Percentiles rank a stretch among this genome's conserved stretches.
Evolutionary conservation across 305 asterid species (phyloP).

Genomic region (Fraxinus latifolia): DNA sequence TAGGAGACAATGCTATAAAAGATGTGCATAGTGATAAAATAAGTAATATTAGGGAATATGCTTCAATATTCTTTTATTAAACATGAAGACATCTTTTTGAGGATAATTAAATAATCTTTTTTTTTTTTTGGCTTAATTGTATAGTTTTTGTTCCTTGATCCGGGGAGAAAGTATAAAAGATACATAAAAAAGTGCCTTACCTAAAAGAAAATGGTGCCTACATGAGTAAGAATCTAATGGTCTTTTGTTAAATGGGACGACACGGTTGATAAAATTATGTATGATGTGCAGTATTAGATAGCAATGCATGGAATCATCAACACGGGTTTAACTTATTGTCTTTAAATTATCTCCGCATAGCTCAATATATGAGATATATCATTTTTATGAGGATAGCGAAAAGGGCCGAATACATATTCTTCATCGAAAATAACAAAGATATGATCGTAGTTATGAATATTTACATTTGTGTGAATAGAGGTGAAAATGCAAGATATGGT

Average conservation of each 20-base stretch:
- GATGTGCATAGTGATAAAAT: not conserved
- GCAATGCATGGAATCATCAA: not conserved
- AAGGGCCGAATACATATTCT: not conserved
- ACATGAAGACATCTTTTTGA: not conserved
- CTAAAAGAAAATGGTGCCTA: constrained; percentile 6
- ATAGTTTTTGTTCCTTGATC: constrained; percentile 13
- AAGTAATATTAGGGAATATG: constrained; percentile 9
- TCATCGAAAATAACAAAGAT: not conserved
- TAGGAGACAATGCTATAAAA: constrained; percentile 28
- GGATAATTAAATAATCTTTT: not conserved
- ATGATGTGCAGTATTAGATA: not conserved
- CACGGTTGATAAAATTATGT: constrained; percentile 14
- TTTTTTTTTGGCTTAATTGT: constrained; percentile 4
- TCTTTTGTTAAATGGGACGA: not conserved
- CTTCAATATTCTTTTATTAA: not conserved
- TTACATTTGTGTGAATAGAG: not conserved
- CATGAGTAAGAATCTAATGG: constrained; percentile 25
- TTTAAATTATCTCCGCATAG: not conserved
- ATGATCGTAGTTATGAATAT: not conserved
- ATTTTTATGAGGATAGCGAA: not conserved
- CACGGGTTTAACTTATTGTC: not conserved
- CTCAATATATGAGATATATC: not conserved
- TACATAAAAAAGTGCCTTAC: not conserved
- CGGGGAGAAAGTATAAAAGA: constrained; percentile 7
- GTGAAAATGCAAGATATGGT: not conserved